Percentiles rank a stretch among this genome's conserved stretches.
These are phyloP conservation scores for Solanum medicagineum DNA, from an alignment of 257 asterid species.

Conservation along the genomic window DNA sequence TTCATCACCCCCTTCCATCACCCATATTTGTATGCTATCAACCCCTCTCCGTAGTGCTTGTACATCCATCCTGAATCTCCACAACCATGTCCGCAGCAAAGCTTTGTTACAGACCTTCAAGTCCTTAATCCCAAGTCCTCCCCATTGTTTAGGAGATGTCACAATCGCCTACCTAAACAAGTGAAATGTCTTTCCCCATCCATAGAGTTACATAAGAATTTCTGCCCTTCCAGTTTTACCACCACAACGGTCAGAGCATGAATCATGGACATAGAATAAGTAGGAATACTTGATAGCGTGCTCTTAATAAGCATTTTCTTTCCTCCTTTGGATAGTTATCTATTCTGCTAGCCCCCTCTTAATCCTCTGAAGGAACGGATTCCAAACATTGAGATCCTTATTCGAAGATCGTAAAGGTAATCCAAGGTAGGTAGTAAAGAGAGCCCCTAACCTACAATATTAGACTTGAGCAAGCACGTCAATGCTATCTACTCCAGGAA, in stretches of 20 bases:
- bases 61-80: no score
- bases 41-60: no score
- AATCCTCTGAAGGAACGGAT: background rate
- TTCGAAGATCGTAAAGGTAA: background rate
- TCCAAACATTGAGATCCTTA: background rate
- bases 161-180: background rate
- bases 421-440: background rate
- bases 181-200: background rate
- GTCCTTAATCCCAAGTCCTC: no score
- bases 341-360: background rate
- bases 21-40: no score
- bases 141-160: background rate
- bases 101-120: no score
- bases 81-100: no score
- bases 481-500: background rate
- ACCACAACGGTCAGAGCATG: background rate
- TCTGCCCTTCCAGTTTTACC: background rate
- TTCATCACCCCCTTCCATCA: no score
- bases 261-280: background rate
- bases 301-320: background rate
- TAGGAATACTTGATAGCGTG: background rate
- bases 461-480: background rate
- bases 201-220: background rate
- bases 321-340: background rate
- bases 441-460: background rate